Conservation (phyloP, 257 asterid genomes). For the Lithospermum erythrorhizon region DNA sequence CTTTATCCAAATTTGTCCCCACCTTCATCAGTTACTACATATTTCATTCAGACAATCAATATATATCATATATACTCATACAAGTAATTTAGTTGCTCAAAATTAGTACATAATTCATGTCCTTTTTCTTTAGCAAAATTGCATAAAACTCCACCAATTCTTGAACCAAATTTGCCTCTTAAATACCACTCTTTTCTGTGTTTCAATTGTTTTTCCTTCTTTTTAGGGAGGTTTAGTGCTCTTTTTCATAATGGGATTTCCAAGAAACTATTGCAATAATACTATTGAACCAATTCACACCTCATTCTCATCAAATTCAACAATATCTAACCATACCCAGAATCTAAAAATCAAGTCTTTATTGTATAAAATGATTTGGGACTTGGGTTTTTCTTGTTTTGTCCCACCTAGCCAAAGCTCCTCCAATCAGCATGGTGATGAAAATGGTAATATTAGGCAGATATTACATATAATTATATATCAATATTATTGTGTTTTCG, state of each 20-base stretch:
- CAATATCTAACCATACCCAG: conserved; percentile 25
- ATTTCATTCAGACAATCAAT: no score
- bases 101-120: neutral
- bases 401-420: conserved; percentile 39
- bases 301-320: conserved; percentile 28
- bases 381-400: conserved; percentile 57
- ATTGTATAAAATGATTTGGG: conserved; percentile 56
- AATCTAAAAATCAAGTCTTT: conserved; percentile 53
- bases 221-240: no score
- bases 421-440: conserved; percentile 24
- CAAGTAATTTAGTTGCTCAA: no score
- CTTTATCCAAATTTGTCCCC: no score
- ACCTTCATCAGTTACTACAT: no score
- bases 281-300: conserved; percentile 17
- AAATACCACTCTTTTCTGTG: no score
- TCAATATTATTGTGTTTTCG: no score
- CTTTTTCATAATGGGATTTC: neutral
- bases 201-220: no score
- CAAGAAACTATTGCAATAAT: neutral
- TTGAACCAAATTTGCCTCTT: neutral
- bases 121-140: neutral
- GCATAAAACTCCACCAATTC: no score
- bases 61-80: no score
- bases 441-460: no score
- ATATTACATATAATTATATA: no score